phyloP scores from a whole-genome alignment of 208 protist genomes.

The Trichomonas gallinae region DNA sequence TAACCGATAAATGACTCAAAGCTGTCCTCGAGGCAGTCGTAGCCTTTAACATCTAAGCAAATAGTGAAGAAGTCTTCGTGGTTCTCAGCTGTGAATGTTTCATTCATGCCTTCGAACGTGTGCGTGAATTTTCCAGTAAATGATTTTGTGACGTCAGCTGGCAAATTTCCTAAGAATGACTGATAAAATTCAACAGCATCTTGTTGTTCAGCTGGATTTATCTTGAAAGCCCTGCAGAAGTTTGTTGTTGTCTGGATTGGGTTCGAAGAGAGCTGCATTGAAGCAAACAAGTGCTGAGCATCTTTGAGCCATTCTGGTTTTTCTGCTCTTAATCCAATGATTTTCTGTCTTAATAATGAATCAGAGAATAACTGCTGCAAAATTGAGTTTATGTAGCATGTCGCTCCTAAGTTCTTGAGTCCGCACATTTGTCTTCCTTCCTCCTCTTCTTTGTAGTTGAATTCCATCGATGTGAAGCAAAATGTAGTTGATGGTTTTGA shows the following conservation, averaged over 20 bases:
- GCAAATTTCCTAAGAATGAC: not conserved
- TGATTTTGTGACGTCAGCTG: not conserved
- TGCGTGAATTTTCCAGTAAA: not conserved
- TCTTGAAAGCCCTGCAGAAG: not conserved
- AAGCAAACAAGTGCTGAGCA: not conserved
- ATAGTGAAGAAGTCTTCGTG: not conserved
- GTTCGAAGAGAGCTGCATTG: not conserved
- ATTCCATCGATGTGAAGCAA: not conserved
- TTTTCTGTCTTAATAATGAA: not conserved
- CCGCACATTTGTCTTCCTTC: not conserved
- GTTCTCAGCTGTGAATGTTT: not conserved
- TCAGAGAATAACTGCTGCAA: not conserved
- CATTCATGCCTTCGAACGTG: not conserved
- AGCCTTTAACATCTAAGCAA: not conserved
- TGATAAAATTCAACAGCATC: slow-evolving; percentile 14
- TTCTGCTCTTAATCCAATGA: not conserved
- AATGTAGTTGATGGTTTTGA: not conserved
- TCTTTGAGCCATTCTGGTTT: not conserved
- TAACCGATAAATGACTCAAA: not conserved
- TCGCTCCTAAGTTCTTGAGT: not conserved
- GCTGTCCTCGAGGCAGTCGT: not conserved
- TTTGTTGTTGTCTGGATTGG: not conserved
- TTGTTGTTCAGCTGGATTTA: slow-evolving; percentile 7
- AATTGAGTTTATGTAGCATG: slow-evolving; percentile 6
- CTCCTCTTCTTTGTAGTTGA: not conserved